phyloP scores from a whole-genome alignment of 192 early-diverging fungal species.

The Backusella mclennaniae region DNA sequence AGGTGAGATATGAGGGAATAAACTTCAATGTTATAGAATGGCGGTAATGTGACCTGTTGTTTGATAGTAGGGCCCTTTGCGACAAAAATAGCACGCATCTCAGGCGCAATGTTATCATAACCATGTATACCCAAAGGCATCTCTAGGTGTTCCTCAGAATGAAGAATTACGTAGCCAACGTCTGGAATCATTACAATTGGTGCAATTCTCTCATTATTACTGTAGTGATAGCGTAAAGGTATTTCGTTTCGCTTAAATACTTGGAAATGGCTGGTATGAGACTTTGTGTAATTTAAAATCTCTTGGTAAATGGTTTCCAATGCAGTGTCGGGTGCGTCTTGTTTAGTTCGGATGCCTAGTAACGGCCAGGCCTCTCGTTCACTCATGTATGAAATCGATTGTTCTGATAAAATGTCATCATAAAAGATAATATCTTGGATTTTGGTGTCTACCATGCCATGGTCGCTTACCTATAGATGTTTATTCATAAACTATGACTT shows the following conservation, averaged over 20 bases:
- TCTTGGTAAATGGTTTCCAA: constrained; percentile 50
- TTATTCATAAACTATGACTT: neutral
- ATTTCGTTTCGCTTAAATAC: constrained; percentile 74
- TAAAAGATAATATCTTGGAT: constrained; percentile 62
- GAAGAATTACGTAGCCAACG: constrained; percentile 58
- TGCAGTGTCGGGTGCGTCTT: constrained; percentile 31
- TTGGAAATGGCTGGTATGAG: constrained; percentile 35
- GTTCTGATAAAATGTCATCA: constrained; percentile 52
- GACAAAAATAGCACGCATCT: constrained; percentile 87
- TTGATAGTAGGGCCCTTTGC: constrained; percentile 62
- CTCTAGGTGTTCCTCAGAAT: constrained; percentile 10
- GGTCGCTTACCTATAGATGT: constrained; percentile 70
- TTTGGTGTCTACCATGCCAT: constrained; percentile 73
- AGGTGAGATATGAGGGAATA: constrained; percentile 64
- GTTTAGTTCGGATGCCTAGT: constrained; percentile 58
- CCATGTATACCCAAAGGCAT: constrained; percentile 72
- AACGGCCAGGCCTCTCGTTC: constrained; percentile 63
- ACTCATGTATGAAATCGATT: constrained; percentile 40
- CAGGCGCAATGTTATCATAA: constrained; percentile 68
- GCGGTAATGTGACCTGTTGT: constrained; percentile 25
- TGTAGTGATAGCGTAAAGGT: constrained; percentile 76
- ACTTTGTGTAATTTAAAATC: constrained; percentile 40
- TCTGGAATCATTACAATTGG: constrained; percentile 74
- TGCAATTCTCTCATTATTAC: constrained; percentile 59
- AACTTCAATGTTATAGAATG: constrained; percentile 72